These are phyloP conservation scores for Albatrellus ellisii DNA, from an alignment of 768 basidiomycete species.

Conservation along the genomic window DNA sequence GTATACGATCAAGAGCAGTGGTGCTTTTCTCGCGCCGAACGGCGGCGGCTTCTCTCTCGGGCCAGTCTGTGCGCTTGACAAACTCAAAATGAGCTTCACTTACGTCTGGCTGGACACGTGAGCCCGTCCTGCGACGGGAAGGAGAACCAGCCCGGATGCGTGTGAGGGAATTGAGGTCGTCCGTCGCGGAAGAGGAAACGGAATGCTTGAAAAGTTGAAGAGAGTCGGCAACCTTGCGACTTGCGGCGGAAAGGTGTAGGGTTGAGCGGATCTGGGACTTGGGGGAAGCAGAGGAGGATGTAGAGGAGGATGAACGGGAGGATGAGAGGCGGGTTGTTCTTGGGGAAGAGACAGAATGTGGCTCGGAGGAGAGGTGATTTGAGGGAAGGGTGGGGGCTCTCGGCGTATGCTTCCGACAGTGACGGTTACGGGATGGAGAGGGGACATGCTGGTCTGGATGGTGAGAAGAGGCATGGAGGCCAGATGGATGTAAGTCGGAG, in stretches of 20 bases:
- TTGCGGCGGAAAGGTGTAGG: slow-evolving; percentile 34
- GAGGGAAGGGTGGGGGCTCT: slow-evolving; percentile 7
- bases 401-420: slow-evolving; percentile 7
- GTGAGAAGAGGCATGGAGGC: slow-evolving; percentile 6
- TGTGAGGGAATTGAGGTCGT: slow-evolving; percentile 21
- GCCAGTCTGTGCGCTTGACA: slow-evolving; percentile 79
- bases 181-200: slow-evolving; percentile 23
- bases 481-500: not conserved
- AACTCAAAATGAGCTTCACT: slow-evolving; percentile 65
- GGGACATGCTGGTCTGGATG: not conserved
- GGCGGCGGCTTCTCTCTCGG: slow-evolving; percentile 62
- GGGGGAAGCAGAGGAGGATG: slow-evolving; percentile 20
- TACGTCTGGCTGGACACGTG: slow-evolving; percentile 29
- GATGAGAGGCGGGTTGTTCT: slow-evolving; percentile 11
- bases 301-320: slow-evolving; percentile 15
- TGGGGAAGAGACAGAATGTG: slow-evolving; percentile 9
- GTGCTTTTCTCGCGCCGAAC: slow-evolving; percentile 57
- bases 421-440: slow-evolving; percentile 6
- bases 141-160: slow-evolving; percentile 11
- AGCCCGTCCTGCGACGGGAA: slow-evolving; percentile 20
- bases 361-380: not conserved
- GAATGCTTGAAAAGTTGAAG: slow-evolving; percentile 78
- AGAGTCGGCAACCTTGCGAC: slow-evolving; percentile 74
- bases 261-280: slow-evolving; percentile 23
- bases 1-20: slow-evolving; percentile 41